Base-by-base conservation (phyloP, 768 basidiomycete species). In the Pholiota molesta region DNA sequence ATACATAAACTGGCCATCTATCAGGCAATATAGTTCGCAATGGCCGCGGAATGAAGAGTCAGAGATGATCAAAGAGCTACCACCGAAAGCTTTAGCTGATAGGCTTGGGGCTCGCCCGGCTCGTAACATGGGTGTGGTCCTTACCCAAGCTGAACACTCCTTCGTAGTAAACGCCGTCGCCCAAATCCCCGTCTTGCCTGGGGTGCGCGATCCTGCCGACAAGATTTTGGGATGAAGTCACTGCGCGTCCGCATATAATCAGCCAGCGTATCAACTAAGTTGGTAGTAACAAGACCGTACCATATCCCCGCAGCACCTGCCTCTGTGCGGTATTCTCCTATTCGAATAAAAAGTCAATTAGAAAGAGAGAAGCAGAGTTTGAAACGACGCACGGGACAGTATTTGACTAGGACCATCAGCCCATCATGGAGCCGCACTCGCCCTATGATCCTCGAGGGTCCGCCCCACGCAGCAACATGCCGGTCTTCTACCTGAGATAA, bases 351-450 rank as follows among this genome's bases (percentile, higher is more conserved):
- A 35, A 28, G 19, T 26, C 5, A 40, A 17, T 58, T 51, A 61
- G 23, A 31, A 54, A 57, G 49, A 23, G 57, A 52, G 13, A 14
- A 47, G 35, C 53, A 39, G 61, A 42, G 28, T 40, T 9, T 49
- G 14, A 23, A 21, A 49, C 1, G 5, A 60, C 68, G 49, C 29
- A 68, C 67, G 16, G 53, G 60, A 26, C 47, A 52, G 29, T 54
- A 62, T 55, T 61, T 64, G 28, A 79, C 64, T 35, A 90, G 71
- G 3, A 83, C 79, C 29, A 88, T 74, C 40, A 89, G 74, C 14
- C 89, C 89, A 71, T 90, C 89, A 40, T 77, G 76, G 8, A 83
- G 72, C 31, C 89, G 76, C 14, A 90, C 75, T 31, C 87, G 82
- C 39, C 89, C 89, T 44, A 83, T 70, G 54, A 89, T 76, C 59